Conservation (phyloP, 2,329 filamentous ascomycete species). For the Nannizziopsis arthrosporioides region DNA sequence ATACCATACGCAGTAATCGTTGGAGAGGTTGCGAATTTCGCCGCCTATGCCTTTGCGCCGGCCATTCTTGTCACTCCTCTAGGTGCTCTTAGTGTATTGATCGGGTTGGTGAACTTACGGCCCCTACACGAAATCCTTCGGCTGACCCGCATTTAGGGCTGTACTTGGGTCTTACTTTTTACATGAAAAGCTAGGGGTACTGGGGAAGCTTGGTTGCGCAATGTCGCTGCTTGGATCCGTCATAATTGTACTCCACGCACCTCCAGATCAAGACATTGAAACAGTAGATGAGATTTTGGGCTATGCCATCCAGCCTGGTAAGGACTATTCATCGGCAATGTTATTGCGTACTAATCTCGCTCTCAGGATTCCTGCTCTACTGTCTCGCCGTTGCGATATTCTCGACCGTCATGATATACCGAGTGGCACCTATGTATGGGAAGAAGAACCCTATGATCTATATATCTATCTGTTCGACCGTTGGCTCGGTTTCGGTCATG, state of each 20-base stretch:
- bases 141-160: constrained; percentile 43
- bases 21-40: constrained; percentile 94
- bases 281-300: constrained; percentile 85
- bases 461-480: constrained; percentile 93
- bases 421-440: constrained; percentile 74
- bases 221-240: constrained; percentile 93
- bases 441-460: constrained; percentile 94
- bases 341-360: background rate
- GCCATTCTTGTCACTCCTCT: constrained; percentile 96
- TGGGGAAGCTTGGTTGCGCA: constrained; percentile 90
- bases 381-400: constrained; percentile 69
- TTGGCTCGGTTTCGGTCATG: constrained; percentile 97
- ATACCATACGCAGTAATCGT: constrained; percentile 55
- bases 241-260: constrained; percentile 94
- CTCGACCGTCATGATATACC: constrained; percentile 91
- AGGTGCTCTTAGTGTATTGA: constrained; percentile 85
- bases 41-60: constrained; percentile 93
- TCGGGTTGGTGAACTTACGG: constrained; percentile 45
- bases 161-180: constrained; percentile 92
- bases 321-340: constrained; percentile 18
- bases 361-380: constrained; percentile 76
- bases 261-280: constrained; percentile 79
- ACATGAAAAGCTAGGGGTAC: constrained; percentile 72
- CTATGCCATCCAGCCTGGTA: constrained; percentile 85
- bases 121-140: background rate